Evolutionary conservation across 768 basidiomycete genomes (phyloP).

Genomic region (Tubosaeta sp.): DNA sequence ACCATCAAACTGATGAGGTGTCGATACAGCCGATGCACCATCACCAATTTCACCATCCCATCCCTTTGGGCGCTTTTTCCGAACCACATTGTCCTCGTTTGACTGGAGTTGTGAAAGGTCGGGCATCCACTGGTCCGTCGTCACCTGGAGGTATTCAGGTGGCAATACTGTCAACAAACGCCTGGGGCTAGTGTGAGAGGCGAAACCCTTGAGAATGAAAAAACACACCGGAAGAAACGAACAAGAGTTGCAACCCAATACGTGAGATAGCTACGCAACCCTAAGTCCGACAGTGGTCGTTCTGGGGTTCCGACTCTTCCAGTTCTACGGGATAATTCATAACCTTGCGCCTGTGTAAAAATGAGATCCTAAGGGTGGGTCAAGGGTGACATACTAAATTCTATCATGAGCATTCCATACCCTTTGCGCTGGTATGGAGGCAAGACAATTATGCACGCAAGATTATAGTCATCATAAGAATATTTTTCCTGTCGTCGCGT

Average conservation of each 20-base stretch:
- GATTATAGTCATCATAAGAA: constrained; percentile 95
- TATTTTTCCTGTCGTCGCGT: constrained; percentile 67
- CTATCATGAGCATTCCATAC: constrained; percentile 94
- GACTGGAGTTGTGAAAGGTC: constrained; percentile 36
- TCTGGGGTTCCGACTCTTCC: constrained; percentile 90
- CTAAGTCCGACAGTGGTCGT: constrained; percentile 90
- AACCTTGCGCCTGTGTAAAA: constrained; percentile 50
- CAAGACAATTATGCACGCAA: constrained; percentile 93
- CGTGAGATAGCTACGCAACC: constrained; percentile 83
- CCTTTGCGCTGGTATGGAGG: constrained; percentile 89
- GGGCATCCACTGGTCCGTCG: constrained; percentile 41
- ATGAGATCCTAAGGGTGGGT: background rate
- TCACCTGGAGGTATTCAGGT: constrained; percentile 44
- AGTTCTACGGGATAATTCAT: constrained; percentile 79
- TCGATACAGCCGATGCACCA: constrained; percentile 29
- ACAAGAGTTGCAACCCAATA: constrained; percentile 83
- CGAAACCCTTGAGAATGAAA: background rate
- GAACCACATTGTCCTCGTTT: constrained; percentile 25
- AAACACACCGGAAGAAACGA: constrained; percentile 71
- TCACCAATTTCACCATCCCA: constrained; percentile 68
- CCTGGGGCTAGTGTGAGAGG: constrained; percentile 21
- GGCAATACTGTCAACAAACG: constrained; percentile 61
- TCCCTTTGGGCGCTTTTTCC: constrained; percentile 57
- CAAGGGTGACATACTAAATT: constrained; percentile 75
- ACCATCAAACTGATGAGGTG: constrained; percentile 41